phyloP scores from a whole-genome alignment of 2,329 filamentous ascomycete genomes.

The Fusarium duplospermum region DNA sequence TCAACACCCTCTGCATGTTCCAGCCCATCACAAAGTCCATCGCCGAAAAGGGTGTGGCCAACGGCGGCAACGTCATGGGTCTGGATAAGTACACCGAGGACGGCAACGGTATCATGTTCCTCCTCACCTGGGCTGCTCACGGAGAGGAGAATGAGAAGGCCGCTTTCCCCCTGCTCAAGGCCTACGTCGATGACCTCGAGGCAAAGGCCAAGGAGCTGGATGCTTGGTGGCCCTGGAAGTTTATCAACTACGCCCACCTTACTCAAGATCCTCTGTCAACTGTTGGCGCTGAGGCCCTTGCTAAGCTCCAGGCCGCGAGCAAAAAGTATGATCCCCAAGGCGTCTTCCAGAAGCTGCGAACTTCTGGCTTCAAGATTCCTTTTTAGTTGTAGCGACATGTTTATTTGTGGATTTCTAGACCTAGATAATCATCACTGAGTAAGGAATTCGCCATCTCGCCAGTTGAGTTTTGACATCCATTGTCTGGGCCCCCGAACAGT shows the following conservation, averaged over 20 bases:
- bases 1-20: conserved; percentile 48
- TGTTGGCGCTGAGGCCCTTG: conserved; percentile 53
- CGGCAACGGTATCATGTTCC: conserved; percentile 48
- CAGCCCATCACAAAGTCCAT: conserved; percentile 50
- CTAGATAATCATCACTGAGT: too few relatives aligned
- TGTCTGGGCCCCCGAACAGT: too few relatives aligned
- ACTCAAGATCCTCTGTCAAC: conserved; percentile 52
- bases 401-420: neutral
- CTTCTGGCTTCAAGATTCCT: conserved; percentile 50
- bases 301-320: conserved; percentile 46
- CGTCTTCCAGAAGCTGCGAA: conserved; percentile 51
- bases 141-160: conserved; percentile 49
- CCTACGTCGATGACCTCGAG: conserved; percentile 48
- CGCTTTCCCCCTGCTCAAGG: conserved; percentile 51
- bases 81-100: conserved; percentile 45
- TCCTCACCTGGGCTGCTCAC: conserved; percentile 45
- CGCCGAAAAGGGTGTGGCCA: conserved; percentile 44
- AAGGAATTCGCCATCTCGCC: too few relatives aligned
- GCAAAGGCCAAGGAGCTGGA: conserved; percentile 40
- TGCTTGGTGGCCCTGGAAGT: conserved; percentile 48
- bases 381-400: conserved; percentile 3
- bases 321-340: conserved; percentile 53
- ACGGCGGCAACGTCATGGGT: conserved; percentile 50
- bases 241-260: conserved; percentile 58
- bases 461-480: too few relatives aligned